Percentiles rank a stretch among this genome's conserved stretches.
Conservation (phyloP, 1,284 basidiomycete species). For the Cryptococcus sp. region DNA sequence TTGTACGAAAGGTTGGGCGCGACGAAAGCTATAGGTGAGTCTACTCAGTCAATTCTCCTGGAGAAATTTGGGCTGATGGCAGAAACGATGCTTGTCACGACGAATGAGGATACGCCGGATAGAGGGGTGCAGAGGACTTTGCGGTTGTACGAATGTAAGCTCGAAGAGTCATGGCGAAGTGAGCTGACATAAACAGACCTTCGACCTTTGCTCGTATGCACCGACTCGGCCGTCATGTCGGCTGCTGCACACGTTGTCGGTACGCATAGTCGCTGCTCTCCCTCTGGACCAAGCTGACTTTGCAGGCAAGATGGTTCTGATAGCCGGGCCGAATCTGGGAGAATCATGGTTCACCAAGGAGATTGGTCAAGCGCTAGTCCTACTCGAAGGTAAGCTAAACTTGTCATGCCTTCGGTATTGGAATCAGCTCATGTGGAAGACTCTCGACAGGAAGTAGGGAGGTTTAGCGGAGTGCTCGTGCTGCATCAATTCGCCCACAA, state of each 20-base stretch:
- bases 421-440: no score
- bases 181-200: conserved; percentile 24
- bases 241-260: conserved; percentile 39
- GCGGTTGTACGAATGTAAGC: conserved; percentile 43
- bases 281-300: not conserved
- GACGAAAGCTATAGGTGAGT: conserved; percentile 48
- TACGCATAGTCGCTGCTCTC: not conserved
- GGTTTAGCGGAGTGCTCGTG: conserved; percentile 56
- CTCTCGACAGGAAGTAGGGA: conserved; percentile 41
- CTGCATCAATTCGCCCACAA: conserved; percentile 84
- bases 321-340: conserved; percentile 41
- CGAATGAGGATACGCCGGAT: conserved; percentile 44
- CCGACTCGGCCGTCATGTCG: conserved; percentile 45
- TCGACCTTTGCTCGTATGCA: conserved; percentile 40
- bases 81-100: conserved; percentile 39
- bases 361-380: conserved; percentile 40
- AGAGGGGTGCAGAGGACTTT: conserved; percentile 41
- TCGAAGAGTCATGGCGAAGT: no score
- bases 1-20: conserved; percentile 49
- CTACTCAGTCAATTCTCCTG: no score
- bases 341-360: conserved; percentile 46
- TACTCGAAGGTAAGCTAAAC: conserved; percentile 39
- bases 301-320: conserved; percentile 43
- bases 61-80: conserved; percentile 6
- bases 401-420: not conserved